Evolutionary conservation across 768 basidiomycete genomes (phyloP).

Genomic region (Lentinula aciculospora): DNA sequence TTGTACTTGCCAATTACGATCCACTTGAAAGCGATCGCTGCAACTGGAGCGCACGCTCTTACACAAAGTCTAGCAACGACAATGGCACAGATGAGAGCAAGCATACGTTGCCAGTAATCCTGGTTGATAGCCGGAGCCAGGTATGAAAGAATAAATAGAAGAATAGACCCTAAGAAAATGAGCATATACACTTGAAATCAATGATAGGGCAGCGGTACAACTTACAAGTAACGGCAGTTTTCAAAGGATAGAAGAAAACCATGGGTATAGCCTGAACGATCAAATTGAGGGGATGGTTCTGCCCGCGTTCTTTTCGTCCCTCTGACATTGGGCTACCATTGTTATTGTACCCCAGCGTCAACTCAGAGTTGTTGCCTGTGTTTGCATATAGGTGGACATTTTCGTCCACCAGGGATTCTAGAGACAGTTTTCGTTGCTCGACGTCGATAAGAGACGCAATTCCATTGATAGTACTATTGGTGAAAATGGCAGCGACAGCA

Average conservation of each 20-base stretch:
- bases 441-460: conserved; percentile 32
- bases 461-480: conserved; percentile 33
- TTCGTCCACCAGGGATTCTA: conserved; percentile 7
- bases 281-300: conserved; percentile 31
- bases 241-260: conserved; percentile 39
- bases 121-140: conserved; percentile 22
- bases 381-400: conserved; percentile 2
- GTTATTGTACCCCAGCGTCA: conserved; percentile 23
- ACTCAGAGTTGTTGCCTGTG: conserved; percentile 4
- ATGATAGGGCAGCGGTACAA: neutral
- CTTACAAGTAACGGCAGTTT: conserved; percentile 35
- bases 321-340: conserved; percentile 19
- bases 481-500: conserved; percentile 32
- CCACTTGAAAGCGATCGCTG: conserved; percentile 41
- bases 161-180: conserved; percentile 26
- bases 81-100: conserved; percentile 28
- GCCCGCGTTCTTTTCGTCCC: conserved; percentile 17
- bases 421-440: conserved; percentile 16
- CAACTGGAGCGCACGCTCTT: conserved; percentile 30
- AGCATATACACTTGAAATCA: neutral
- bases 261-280: conserved; percentile 35
- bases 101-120: conserved; percentile 28
- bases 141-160: conserved; percentile 32
- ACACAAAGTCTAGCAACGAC: conserved; percentile 26
- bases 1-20: conserved; percentile 37